Percentiles rank a stretch among this genome's conserved stretches.
These are phyloP conservation scores for Vachellia pachyceras DNA, from an alignment of 306 rosid genomes.

Conservation along the genomic window DNA sequence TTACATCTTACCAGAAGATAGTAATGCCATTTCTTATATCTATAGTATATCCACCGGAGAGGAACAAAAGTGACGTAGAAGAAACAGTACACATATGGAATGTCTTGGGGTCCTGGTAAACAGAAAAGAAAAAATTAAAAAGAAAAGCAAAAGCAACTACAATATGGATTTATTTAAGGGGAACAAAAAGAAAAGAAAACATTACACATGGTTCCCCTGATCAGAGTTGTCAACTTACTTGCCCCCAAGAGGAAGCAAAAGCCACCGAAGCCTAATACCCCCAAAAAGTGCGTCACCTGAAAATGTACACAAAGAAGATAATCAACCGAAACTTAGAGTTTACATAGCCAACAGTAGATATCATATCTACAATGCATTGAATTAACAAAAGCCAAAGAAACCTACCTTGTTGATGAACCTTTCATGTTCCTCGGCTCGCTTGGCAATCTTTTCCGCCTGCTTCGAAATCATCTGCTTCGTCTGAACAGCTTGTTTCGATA, in stretches of 20 bases:
- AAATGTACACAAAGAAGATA: not conserved
- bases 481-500: constrained; percentile 83
- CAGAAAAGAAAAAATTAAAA: not conserved
- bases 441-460: constrained; percentile 84
- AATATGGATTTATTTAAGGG: not conserved
- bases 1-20: constrained; percentile 79
- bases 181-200: not conserved
- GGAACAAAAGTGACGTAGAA: constrained; percentile 89
- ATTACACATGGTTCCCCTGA: constrained; percentile 16
- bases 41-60: constrained; percentile 94
- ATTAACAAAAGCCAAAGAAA: not conserved
- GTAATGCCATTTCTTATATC: constrained; percentile 96
- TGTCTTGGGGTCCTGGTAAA: constrained; percentile 86
- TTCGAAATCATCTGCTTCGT: constrained; percentile 70
- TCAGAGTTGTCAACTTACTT: constrained; percentile 62
- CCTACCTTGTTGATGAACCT: constrained; percentile 80
- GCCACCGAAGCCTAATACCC: constrained; percentile 84
- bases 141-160: not conserved
- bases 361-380: not conserved
- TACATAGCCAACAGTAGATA: not conserved
- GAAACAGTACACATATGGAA: constrained; percentile 80
- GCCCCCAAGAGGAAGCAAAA: constrained; percentile 95
- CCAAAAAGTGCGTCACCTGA: constrained; percentile 81
- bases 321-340: not conserved
- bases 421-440: constrained; percentile 91